Evolutionary conservation across 495 filamentous ascomycete genomes (phyloP).

Genomic region (Aspergillus nidulans): DNA sequence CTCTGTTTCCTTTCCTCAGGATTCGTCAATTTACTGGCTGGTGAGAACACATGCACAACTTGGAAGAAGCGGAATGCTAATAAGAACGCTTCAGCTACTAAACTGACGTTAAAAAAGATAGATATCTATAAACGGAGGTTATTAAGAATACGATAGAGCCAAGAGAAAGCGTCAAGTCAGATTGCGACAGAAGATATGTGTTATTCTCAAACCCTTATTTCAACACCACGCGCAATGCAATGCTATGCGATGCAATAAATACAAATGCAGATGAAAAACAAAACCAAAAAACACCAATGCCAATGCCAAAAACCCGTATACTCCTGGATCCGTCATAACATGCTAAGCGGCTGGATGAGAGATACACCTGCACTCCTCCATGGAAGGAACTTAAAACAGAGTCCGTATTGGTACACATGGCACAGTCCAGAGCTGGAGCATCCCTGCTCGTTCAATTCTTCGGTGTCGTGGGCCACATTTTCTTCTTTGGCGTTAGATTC

Average conservation of each 20-base stretch:
- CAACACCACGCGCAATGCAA: not conserved
- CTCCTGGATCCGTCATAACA: not conserved
- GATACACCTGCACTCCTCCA: not conserved
- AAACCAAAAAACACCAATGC: not conserved
- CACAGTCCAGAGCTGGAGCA: not conserved
- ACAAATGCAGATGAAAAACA: not conserved
- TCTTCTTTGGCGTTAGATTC: constrained; percentile 25
- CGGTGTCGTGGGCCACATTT: constrained; percentile 14
- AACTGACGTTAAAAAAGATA: no score
- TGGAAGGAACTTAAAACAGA: not conserved
- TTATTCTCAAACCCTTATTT: no score
- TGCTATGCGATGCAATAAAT: constrained; percentile 1
- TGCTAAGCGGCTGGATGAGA: not conserved
- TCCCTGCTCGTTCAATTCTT: not conserved
- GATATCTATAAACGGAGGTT: no score
- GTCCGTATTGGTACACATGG: no score
- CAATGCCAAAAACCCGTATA: not conserved
- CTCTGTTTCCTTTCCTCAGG: no score
- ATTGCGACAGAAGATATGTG: no score
- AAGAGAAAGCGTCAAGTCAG: no score
- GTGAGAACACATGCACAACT: no score
- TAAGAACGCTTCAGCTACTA: no score
- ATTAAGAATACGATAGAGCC: no score
- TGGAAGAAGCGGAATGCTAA: no score
- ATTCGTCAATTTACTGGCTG: no score